These are phyloP conservation scores for Luffa aegyptiaca DNA, from an alignment of 306 rosid genomes.

Conservation along the genomic window DNA sequence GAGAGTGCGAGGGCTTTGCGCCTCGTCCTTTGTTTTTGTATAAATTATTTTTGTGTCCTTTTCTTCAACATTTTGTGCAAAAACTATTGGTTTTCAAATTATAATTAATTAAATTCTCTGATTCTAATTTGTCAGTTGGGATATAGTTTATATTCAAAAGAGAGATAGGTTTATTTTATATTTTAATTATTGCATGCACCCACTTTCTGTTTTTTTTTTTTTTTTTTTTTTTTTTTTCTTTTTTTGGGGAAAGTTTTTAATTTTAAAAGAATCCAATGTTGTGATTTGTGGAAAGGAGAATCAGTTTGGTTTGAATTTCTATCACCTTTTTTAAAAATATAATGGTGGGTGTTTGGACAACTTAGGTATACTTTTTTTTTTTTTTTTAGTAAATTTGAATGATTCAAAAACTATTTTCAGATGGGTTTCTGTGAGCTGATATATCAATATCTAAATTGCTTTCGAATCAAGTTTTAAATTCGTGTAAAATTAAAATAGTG, in stretches of 20 bases:
- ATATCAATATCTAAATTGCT: background rate
- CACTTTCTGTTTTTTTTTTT: background rate
- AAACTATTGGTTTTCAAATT: background rate
- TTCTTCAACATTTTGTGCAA: background rate
- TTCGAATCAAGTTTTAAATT: background rate
- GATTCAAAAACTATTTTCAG: background rate
- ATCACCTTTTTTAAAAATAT: background rate
- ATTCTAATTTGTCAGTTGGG: background rate
- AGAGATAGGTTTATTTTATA: background rate
- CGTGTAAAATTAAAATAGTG: no score
- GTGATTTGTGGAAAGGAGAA: background rate
- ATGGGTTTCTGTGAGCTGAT: background rate
- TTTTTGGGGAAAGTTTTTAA: background rate
- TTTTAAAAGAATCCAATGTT: background rate
- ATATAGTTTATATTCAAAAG: background rate
- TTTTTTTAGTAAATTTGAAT: background rate
- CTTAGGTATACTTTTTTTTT: background rate
- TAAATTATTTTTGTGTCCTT: background rate
- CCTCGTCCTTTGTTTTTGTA: slow-evolving; percentile 36
- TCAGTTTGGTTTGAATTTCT: background rate
- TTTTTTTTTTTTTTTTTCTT: no score
- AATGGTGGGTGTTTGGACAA: background rate
- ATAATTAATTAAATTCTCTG: background rate
- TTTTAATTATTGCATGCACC: slow-evolving; percentile 1
- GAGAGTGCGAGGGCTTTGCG: slow-evolving; percentile 40